These are phyloP conservation scores for Rhizopus stolonifer DNA, from an alignment of 371 early-diverging fungal species.

Conservation along the genomic window DNA sequence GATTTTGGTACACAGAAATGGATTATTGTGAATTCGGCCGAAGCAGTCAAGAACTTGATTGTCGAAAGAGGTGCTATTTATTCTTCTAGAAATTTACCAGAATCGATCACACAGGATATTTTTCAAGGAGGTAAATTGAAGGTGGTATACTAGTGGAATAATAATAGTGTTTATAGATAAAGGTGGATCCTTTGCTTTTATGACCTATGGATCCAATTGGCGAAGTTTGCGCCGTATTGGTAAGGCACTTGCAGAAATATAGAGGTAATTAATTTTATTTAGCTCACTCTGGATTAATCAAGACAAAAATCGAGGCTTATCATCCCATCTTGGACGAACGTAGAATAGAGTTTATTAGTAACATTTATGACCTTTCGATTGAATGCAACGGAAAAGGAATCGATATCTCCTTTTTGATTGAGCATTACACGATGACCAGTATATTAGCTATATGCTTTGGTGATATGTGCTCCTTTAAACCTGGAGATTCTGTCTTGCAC, in stretches of 20 bases:
- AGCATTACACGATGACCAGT: constrained; percentile 46
- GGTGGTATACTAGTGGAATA: too few relatives aligned
- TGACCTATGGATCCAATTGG: constrained; percentile 46
- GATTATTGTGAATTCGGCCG: constrained; percentile 40
- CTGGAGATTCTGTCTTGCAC: constrained; percentile 37
- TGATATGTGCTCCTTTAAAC: constrained; percentile 33
- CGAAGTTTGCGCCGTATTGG: constrained; percentile 42
- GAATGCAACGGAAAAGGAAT: constrained; percentile 9
- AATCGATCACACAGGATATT: constrained; percentile 32
- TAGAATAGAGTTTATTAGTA: constrained; percentile 16
- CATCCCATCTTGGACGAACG: constrained; percentile 39
- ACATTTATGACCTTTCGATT: constrained; percentile 14
- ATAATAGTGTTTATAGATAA: constrained; percentile 20
- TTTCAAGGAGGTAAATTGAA: constrained; percentile 47
- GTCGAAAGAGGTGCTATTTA: constrained; percentile 39
- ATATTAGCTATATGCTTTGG: constrained; percentile 46
- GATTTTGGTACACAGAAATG: constrained; percentile 41
- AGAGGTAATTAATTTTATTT: not conserved
- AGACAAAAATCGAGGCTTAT: constrained; percentile 38
- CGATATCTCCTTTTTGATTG: constrained; percentile 21
- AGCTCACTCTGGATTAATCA: constrained; percentile 41
- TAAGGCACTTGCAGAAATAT: constrained; percentile 10
- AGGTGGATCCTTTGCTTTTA: constrained; percentile 51
- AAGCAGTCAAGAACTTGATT: constrained; percentile 37
- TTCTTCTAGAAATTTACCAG: constrained; percentile 45